These are phyloP conservation scores for Quercus alba DNA, from an alignment of 306 rosid species.

Conservation along the genomic window DNA sequence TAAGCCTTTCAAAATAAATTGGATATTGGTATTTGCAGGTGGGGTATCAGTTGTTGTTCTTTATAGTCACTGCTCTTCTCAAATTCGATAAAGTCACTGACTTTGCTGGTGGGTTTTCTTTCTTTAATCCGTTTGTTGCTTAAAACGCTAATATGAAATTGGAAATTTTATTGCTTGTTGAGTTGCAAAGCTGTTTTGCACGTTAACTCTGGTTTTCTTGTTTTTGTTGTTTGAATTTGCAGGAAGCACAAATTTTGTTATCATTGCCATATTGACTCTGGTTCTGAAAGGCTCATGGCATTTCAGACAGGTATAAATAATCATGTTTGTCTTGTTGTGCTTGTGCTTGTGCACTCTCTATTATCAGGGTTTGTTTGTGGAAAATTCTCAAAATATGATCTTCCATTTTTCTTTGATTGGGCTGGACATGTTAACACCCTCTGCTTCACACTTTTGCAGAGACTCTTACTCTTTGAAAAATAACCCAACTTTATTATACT, in stretches of 20 bases:
- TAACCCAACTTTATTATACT: no score
- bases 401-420: no score
- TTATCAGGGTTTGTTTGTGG: no score
- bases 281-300: slow-evolving; percentile 69
- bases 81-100: slow-evolving; percentile 94
- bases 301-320: slow-evolving; percentile 71
- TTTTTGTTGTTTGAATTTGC: neutral
- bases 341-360: no score
- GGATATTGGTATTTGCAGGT: slow-evolving; percentile 39
- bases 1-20: neutral
- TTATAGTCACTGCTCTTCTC: slow-evolving; percentile 86
- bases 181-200: neutral
- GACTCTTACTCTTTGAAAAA: no score
- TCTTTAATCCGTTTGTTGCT: no score
- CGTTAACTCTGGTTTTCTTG: neutral
- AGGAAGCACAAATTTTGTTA: slow-evolving; percentile 93
- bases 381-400: no score
- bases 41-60: slow-evolving; percentile 72
- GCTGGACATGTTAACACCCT: no score
- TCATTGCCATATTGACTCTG: slow-evolving; percentile 73
- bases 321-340: no score
- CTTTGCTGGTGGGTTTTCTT: slow-evolving; percentile 62
- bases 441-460: no score
- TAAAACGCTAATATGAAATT: no score
- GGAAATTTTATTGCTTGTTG: neutral